Conservation (phyloP, 495 filamentous ascomycete genomes). For the Lasiosphaeria miniovina region DNA sequence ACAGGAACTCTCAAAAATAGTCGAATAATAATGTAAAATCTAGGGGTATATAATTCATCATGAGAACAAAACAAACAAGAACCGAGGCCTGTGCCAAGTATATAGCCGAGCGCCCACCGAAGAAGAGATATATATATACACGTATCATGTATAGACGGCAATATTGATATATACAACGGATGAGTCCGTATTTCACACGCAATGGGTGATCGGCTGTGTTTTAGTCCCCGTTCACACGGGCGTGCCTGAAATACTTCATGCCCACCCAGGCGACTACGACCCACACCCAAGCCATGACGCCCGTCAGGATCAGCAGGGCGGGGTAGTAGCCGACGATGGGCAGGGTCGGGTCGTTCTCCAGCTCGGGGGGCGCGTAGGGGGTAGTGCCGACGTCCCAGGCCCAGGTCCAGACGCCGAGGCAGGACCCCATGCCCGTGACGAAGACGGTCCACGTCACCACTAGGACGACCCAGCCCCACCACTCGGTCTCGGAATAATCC, state of each 20-base stretch:
- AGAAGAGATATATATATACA: background rate
- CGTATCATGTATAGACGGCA: conserved; percentile 1
- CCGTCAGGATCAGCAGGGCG: conserved; percentile 84
- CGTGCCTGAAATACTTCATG: conserved; percentile 99
- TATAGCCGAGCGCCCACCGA: background rate
- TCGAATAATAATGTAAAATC: background rate
- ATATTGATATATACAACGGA: too few relatives aligned
- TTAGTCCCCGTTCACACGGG: conserved; percentile 66
- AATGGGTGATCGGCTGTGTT: background rate
- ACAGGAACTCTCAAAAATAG: background rate
- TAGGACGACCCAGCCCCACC: conserved; percentile 94
- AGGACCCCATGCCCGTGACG: conserved; percentile 91
- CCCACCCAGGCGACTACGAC: conserved; percentile 94
- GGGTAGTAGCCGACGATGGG: conserved; percentile 98
- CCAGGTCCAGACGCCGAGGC: conserved; percentile 98
- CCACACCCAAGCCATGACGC: conserved; percentile 99
- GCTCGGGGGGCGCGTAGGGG: conserved; percentile 85
- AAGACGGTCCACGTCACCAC: conserved; percentile 90
- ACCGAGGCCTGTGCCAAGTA: background rate
- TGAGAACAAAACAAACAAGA: background rate
- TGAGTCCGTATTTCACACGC: background rate
- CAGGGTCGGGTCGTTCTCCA: conserved; percentile 88
- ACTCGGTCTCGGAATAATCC: conserved; percentile 90
- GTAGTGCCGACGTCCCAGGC: conserved; percentile 99
- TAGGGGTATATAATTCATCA: background rate